A percentile compares a stretch with the other conserved stretches of the same genome.
Evolutionary conservation across 2,329 filamentous ascomycete genomes (phyloP).

Genomic region (Albophoma yamanashiensis): DNA sequence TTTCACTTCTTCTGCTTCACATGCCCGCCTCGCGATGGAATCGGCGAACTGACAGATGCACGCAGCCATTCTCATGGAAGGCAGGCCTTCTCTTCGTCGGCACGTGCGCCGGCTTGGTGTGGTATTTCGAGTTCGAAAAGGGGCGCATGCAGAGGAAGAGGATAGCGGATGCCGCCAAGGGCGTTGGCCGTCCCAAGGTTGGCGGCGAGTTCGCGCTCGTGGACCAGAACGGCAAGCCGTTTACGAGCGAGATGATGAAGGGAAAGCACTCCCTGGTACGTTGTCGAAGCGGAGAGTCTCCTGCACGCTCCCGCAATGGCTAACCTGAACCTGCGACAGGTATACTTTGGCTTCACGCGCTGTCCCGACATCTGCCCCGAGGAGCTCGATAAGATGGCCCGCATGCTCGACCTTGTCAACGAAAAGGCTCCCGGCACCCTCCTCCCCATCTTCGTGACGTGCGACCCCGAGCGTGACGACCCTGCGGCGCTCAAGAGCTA

Average conservation of each 20-base stretch:
- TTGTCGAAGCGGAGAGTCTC: conserved; percentile 5
- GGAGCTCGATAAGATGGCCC: conserved; percentile 98
- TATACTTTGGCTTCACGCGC: conserved; percentile 98
- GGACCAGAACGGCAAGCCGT: conserved; percentile 69
- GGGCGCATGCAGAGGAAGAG: conserved; percentile 79
- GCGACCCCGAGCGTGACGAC: conserved; percentile 85
- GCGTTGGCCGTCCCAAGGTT: conserved; percentile 85
- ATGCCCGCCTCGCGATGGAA: background rate
- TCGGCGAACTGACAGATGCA: conserved; percentile 13
- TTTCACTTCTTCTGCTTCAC: background rate
- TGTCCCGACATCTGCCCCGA: conserved; percentile 98
- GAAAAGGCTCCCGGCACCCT: conserved; percentile 41
- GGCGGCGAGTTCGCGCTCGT: conserved; percentile 75
- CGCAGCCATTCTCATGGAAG: conserved; percentile 88
- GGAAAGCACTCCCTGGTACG: conserved; percentile 73
- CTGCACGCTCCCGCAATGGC: background rate
- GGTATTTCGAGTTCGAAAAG: conserved; percentile 94
- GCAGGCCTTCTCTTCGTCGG: conserved; percentile 76
- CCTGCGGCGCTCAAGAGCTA: conserved; percentile 78
- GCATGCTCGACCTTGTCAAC: conserved; percentile 70
- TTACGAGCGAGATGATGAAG: conserved; percentile 72
- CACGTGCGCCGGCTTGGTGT: conserved; percentile 65
- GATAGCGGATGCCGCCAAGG: conserved; percentile 85
- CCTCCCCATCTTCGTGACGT: conserved; percentile 84
- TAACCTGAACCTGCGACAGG: conserved; percentile 35